These are phyloP conservation scores for Fusarium humuli DNA, from an alignment of 2,329 filamentous ascomycete species.

Conservation along the genomic window DNA sequence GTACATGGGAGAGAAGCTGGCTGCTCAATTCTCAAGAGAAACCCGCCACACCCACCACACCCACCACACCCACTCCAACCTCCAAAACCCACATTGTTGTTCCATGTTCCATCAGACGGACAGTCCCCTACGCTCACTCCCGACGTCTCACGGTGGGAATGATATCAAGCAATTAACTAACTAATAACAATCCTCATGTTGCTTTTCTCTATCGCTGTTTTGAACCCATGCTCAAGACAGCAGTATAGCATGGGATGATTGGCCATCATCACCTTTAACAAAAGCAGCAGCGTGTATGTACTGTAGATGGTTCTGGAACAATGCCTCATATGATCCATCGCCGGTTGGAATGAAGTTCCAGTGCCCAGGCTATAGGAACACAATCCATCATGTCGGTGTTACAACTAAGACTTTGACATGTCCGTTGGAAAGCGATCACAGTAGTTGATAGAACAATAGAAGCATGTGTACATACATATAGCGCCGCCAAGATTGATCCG, in stretches of 20 bases:
- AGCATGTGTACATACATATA: constrained; percentile 6
- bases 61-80: constrained; percentile 35
- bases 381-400: constrained; percentile 10
- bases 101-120: constrained; percentile 13
- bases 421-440: constrained; percentile 1
- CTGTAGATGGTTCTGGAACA: constrained; percentile 21
- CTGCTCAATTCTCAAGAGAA: constrained; percentile 19
- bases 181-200: not conserved
- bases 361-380: constrained; percentile 34
- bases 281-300: constrained; percentile 7
- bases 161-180: not conserved
- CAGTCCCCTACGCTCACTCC: constrained; percentile 21
- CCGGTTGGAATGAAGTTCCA: constrained; percentile 39
- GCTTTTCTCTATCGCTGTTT: not conserved
- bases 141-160: constrained; percentile 28
- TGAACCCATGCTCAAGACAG: not conserved
- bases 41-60: constrained; percentile 23
- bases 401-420: constrained; percentile 26
- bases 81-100: constrained; percentile 24
- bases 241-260: constrained; percentile 2
- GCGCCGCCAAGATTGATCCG: constrained; percentile 22
- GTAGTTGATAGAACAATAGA: constrained; percentile 26
- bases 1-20: constrained; percentile 6
- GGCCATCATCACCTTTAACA: constrained; percentile 1
- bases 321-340: constrained; percentile 16